Evolutionary conservation across 163 green algal genomes (phyloP), one percentile per base, ranked within the genome.

Genomic region (Scenedesmus sp.): DNA sequence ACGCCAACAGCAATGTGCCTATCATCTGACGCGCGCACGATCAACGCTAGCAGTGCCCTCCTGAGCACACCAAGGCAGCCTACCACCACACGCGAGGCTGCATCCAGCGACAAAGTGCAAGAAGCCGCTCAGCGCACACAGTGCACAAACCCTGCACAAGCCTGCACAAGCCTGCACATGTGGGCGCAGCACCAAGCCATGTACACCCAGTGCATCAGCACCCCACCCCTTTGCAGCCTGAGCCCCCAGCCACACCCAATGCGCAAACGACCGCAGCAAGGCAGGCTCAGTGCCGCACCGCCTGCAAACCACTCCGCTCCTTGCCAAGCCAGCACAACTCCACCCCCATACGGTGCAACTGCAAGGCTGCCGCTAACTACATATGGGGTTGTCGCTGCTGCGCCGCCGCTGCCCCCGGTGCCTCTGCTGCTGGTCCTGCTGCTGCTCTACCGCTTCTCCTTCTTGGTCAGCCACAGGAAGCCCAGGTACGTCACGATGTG

Each of bases 401-500:
- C 70, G 33, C 24, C 46, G 70, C 70, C 10, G 59, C 59, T 12
- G 61, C 22, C 13, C 53, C 4, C 20, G 53, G 10, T 7, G 53
- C 15, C 4, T 68, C 68, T 44, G 33, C 73, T 82, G 46, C 46
- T 37, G 59, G 26, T 40, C 30, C 65, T 76, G 65, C 65, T 56
- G 40, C 78, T 84, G 78, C 78, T 84, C 43, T 78, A 92, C 49
- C 88, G 88, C 81, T 49, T 65, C 81, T 92, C 88, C 82, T 92
- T 92, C 81, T 88, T 89, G 49, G 81, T 83, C 9, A 92, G 68
- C 81, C 35, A 68, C 43, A 92, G 81, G 68, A 85, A 85, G 44
- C 80, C 93, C 0, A 46, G 18, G 72, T 87, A 95, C 0, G 93
- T 95, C 30, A 91, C 53, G 10, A 93, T 12, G 79, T 95, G 93